Percentiles rank a stretch among this genome's conserved stretches.
Conservation (phyloP, 164 flowering plant species). For the Umbilicus rupestris region DNA sequence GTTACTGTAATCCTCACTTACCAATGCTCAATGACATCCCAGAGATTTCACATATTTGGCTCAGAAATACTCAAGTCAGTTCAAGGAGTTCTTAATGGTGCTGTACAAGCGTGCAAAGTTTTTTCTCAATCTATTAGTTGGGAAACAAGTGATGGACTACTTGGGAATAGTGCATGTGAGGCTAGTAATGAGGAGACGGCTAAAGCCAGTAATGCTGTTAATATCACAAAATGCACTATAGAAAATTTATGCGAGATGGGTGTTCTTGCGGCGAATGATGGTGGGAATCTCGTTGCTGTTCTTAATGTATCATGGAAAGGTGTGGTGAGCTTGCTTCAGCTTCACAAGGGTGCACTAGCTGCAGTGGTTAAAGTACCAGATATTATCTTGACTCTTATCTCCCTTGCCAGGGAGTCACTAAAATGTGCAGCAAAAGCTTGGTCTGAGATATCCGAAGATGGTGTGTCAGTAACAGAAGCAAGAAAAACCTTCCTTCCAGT, state of each 20-base stretch:
- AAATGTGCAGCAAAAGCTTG: conserved; percentile 59
- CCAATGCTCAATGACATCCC: conserved; percentile 7
- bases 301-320: conserved; percentile 97
- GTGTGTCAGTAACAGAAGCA: conserved; percentile 51
- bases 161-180: conserved; percentile 16
- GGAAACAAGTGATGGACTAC: conserved; percentile 21
- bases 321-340: conserved; percentile 77
- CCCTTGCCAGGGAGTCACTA: conserved; percentile 56
- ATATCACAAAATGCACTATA: conserved; percentile 32
- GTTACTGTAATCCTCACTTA: not conserved
- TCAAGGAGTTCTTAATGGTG: conserved; percentile 46
- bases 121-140: conserved; percentile 36
- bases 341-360: conserved; percentile 45
- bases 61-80: conserved; percentile 51
- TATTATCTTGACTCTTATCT: conserved; percentile 47
- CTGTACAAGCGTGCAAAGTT: conserved; percentile 40
- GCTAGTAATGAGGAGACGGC: conserved; percentile 17
- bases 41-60: conserved; percentile 47
- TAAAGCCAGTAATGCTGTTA: conserved; percentile 27
- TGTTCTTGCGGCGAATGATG: conserved; percentile 66
- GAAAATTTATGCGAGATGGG: conserved; percentile 65
- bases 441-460: conserved; percentile 37
- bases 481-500: conserved; percentile 70
- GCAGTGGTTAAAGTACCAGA: conserved; percentile 43
- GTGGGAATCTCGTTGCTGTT: conserved; percentile 63